Evolutionary conservation across 768 basidiomycete genomes (phyloP).

Genomic region (Lactarius sp.): DNA sequence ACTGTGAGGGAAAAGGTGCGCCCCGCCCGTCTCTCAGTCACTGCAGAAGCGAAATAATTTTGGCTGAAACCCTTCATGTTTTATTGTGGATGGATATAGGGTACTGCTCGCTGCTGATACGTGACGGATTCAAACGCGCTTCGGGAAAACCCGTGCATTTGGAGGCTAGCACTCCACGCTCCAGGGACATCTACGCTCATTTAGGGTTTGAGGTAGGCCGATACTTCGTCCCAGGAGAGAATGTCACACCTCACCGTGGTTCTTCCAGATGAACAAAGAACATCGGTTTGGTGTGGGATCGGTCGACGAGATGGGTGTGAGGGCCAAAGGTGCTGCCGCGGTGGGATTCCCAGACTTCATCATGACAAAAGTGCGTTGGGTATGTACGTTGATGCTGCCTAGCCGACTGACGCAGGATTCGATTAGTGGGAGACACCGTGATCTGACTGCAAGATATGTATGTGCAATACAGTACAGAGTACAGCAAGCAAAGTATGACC

Average conservation of each 20-base stretch:
- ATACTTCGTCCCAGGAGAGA: not conserved
- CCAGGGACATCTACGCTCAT: constrained; percentile 26
- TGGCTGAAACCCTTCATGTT: too few species aligned
- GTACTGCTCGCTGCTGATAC: constrained; percentile 23
- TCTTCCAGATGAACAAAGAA: constrained; percentile 10
- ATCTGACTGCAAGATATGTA: not conserved
- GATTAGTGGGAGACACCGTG: constrained; percentile 8
- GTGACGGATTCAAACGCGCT: constrained; percentile 24
- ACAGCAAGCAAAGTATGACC: too few species aligned
- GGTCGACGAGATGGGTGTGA: constrained; percentile 18
- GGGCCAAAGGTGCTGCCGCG: constrained; percentile 13
- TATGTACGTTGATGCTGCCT: not conserved
- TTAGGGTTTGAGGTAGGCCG: constrained; percentile 26
- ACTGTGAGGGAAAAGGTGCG: constrained; percentile 22
- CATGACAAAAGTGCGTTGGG: constrained; percentile 21
- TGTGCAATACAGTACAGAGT: too few species aligned
- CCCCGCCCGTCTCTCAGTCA: not conserved
- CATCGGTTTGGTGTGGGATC: constrained; percentile 18
- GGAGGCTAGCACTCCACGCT: constrained; percentile 24
- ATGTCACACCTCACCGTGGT: not conserved
- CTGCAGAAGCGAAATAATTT: not conserved
- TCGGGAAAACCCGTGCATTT: constrained; percentile 23
- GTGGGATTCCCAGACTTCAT: constrained; percentile 18
- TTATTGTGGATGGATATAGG: constrained; percentile 12
- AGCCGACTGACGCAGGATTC: not conserved